Evolutionary conservation across 768 basidiomycete genomes (phyloP).

Genomic region (Pulveroboletus ravenelii): DNA sequence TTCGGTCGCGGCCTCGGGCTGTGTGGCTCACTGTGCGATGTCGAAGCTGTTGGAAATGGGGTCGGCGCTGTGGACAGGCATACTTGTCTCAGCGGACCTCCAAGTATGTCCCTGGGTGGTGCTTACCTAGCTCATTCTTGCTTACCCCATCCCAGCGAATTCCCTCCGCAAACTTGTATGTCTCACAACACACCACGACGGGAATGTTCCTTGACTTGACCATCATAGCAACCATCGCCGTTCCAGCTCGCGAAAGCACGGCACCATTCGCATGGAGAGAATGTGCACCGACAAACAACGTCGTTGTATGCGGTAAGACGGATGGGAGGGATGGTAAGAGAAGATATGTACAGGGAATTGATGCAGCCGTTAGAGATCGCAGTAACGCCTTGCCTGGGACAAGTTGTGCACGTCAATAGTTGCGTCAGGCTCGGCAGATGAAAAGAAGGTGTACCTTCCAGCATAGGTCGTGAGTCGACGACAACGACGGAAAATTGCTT

Average conservation of each 20-base stretch:
- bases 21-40: constrained; percentile 3
- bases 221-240: constrained; percentile 95
- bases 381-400: constrained; percentile 72
- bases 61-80: constrained; percentile 23
- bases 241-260: constrained; percentile 90
- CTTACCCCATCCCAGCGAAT: constrained; percentile 92
- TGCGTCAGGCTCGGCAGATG: background rate
- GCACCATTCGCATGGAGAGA: constrained; percentile 93
- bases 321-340: constrained; percentile 83
- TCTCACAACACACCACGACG: constrained; percentile 96
- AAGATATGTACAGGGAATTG: constrained; percentile 84
- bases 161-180: constrained; percentile 95
- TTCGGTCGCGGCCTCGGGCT: constrained; percentile 38
- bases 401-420: constrained; percentile 1
- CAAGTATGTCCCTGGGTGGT: background rate
- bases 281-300: constrained; percentile 88
- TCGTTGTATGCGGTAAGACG: constrained; percentile 74
- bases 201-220: constrained; percentile 85
- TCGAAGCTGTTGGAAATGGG: constrained; percentile 20
- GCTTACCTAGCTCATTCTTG: constrained; percentile 89
- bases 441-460: constrained; percentile 61
- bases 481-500: constrained; percentile 86
- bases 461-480: constrained; percentile 90
- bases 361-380: constrained; percentile 57
- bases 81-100: constrained; percentile 1